Conservation (phyloP, 768 basidiomycete species). For the Lactarius deliciosus region DNA sequence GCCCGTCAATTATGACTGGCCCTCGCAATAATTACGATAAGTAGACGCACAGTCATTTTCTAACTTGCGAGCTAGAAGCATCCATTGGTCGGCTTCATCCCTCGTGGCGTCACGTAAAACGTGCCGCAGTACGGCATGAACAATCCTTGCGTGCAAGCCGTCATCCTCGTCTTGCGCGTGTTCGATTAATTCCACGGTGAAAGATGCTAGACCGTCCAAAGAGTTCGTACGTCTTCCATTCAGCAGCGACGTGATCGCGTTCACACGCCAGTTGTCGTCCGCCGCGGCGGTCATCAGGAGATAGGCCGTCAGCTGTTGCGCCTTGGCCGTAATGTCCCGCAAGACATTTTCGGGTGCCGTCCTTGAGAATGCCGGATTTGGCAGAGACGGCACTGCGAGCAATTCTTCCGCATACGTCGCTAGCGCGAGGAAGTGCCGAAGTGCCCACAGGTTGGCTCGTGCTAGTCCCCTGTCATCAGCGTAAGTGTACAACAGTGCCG, state of each 20-base stretch:
- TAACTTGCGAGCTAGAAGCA: conserved; percentile 61
- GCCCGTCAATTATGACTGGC: conserved; percentile 1
- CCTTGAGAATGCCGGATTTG: conserved; percentile 49
- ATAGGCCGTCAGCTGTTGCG: conserved; percentile 60
- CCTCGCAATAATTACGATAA: conserved; percentile 7
- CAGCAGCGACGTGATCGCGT: conserved; percentile 41
- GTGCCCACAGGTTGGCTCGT: conserved; percentile 57
- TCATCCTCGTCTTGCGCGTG: conserved; percentile 42
- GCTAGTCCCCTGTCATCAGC: conserved; percentile 59
- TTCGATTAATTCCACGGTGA: conserved; percentile 39
- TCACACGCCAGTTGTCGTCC: conserved; percentile 52
- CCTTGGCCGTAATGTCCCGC: conserved; percentile 44
- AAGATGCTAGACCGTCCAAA: conserved; percentile 34
- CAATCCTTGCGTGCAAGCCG: conserved; percentile 55
- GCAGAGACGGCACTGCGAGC: conserved; percentile 49
- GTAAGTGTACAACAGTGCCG: conserved; percentile 56
- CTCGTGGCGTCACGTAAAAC: conserved; percentile 56
- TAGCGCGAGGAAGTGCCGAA: conserved; percentile 69
- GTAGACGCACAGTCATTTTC: conserved; percentile 57
- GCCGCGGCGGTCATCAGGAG: conserved; percentile 47
- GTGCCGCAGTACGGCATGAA: conserved; percentile 61
- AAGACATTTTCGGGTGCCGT: conserved; percentile 39
- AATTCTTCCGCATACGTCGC: conserved; percentile 63
- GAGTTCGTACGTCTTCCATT: conserved; percentile 31
- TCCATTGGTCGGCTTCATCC: conserved; percentile 75